Evolutionary conservation across 371 early-diverging fungal genomes (phyloP).

Genomic region (Rhizopus sp.): DNA sequence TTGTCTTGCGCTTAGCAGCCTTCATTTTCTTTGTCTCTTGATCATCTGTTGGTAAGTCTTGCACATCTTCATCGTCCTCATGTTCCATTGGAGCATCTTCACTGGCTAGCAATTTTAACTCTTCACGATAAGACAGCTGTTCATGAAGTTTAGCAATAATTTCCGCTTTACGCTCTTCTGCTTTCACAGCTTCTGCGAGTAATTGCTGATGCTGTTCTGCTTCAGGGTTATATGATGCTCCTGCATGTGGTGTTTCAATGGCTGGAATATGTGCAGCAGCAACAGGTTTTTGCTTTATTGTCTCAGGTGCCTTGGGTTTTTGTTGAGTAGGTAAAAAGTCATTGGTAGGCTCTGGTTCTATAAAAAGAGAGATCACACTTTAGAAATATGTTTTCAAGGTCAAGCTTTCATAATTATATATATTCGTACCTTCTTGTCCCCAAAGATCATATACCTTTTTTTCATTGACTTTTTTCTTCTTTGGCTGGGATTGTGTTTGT

Average conservation of each 20-base stretch:
- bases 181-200: constrained; percentile 50
- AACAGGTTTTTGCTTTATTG: constrained; percentile 48
- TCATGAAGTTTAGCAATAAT: constrained; percentile 51
- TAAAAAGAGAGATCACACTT: background rate
- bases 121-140: constrained; percentile 49
- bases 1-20: constrained; percentile 47
- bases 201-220: constrained; percentile 75
- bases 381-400: background rate
- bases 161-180: constrained; percentile 51
- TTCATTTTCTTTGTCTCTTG: constrained; percentile 42
- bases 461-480: constrained; percentile 18
- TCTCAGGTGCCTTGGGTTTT: constrained; percentile 55
- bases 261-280: constrained; percentile 59
- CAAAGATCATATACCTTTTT: constrained; percentile 57
- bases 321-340: constrained; percentile 13
- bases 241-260: constrained; percentile 77
- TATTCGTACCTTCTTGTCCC: constrained; percentile 33
- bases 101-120: constrained; percentile 45
- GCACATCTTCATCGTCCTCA: constrained; percentile 41
- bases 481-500: background rate
- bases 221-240: constrained; percentile 90
- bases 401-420: background rate
- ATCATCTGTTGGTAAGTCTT: constrained; percentile 32
- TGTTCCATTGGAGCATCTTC: constrained; percentile 53
- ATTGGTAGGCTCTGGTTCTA: constrained; percentile 5